These are phyloP conservation scores for Cystobasidium ongulense DNA, from an alignment of 768 basidiomycete species.

Conservation along the genomic window DNA sequence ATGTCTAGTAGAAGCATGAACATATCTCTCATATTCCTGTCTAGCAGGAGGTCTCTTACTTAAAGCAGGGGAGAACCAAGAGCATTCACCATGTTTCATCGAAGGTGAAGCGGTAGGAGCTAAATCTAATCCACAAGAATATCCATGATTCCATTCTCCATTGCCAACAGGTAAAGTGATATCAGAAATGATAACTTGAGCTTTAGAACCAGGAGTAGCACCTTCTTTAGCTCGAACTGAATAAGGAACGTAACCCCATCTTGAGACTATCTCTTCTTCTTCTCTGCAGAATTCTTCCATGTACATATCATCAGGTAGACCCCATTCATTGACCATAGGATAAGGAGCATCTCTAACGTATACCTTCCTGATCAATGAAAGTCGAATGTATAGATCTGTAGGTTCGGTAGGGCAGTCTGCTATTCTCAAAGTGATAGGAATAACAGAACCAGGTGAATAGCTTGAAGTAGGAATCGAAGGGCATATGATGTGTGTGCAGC, in stretches of 20 bases:
- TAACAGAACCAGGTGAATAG: constrained; percentile 39
- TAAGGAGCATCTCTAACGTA: constrained; percentile 40
- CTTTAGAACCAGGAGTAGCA: constrained; percentile 37
- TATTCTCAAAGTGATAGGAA: constrained; percentile 41
- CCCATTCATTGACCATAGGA: constrained; percentile 38
- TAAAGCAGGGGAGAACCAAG: constrained; percentile 42
- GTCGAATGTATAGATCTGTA: constrained; percentile 41
- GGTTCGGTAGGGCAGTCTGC: constrained; percentile 40
- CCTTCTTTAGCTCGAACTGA: constrained; percentile 35
- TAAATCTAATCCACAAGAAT: constrained; percentile 40
- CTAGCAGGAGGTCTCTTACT: constrained; percentile 31
- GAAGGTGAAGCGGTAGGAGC: constrained; percentile 36
- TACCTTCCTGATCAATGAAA: constrained; percentile 40
- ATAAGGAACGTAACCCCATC: constrained; percentile 41
- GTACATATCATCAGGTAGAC: constrained; percentile 39
- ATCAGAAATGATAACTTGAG: constrained; percentile 40
- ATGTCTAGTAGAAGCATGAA: constrained; percentile 41
- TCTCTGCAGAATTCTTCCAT: constrained; percentile 41
- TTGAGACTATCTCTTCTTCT: constrained; percentile 41
- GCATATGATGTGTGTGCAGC: constrained; percentile 40
- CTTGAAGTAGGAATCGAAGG: constrained; percentile 40
- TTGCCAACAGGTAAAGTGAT: constrained; percentile 36
- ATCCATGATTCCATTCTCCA: constrained; percentile 40
- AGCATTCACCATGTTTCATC: constrained; percentile 39
- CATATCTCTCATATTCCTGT: constrained; percentile 37